Evolutionary conservation across 139 green algal species (phyloP), one percentile per base, ranked within the genome.

Genomic region (Picochlorum sp.): DNA sequence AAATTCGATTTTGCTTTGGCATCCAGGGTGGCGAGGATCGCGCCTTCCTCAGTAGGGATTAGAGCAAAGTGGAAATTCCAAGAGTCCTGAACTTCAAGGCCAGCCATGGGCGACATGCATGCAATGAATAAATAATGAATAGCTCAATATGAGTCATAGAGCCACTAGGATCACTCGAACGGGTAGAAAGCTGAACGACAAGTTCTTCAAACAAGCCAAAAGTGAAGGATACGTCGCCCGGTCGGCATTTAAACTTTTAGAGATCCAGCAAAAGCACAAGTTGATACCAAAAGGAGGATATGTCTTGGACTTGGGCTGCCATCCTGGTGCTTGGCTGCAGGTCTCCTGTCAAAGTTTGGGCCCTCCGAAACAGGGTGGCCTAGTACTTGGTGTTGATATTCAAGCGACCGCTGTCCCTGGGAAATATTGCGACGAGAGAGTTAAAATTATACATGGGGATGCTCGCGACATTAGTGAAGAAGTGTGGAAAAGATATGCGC

Each of bases 331-430:
- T 4, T 92, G 86, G 84, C 69, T 90, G 50, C 72, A 78, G 49
- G 86, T 94, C n/a, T 78, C 86, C 1, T 94, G 87, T 67, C 78
- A 94, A 56, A 67, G 85, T 56, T 45, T 94, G 3, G 84, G 87
- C 5, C 83, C 83, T 2, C 34, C 28, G 11, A 71, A 76, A 14
- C 70, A 63, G 15, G 82, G 83, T 2, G 86, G 85, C 2, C 63
- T 79, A 1, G 79, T 94, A 13, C 72, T 94, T 16, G 86, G 86
- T 0, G 67, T 92, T 6, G 85, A 92, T 57, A 78, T 91, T 7
- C 81, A 88, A 83, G 62, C 70, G n/a, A 77, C 79, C 2, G 38
- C 24, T 3, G 57, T 77, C 4, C 84, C 83, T 2, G 60, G 69
- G n/a, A 69, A 65, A 34, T 81, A 74, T 45, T 89, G 80, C 45